Conservation (phyloP, 805 yeast genomes). For the Lipomyces orientalis region DNA sequence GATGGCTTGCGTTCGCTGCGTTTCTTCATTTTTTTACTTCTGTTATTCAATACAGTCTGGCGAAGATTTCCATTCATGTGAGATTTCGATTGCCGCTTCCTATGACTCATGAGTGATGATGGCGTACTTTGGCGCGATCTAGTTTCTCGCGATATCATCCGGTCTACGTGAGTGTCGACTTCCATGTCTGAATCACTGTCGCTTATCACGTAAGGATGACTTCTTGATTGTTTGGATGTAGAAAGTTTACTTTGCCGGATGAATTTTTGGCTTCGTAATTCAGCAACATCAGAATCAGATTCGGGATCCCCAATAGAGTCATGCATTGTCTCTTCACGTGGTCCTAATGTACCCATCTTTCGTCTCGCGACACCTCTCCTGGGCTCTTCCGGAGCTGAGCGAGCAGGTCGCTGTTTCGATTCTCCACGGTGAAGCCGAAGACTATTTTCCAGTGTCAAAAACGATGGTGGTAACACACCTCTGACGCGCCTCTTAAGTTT, state of each 20-base stretch:
- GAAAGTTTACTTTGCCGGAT: neutral
- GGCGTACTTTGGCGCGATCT: slow-evolving; percentile 19
- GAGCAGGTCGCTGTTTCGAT: neutral
- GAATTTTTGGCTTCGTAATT: neutral
- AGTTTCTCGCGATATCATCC: slow-evolving; percentile 18
- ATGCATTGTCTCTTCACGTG: neutral
- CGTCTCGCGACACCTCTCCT: slow-evolving; percentile 36
- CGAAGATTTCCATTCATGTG: neutral
- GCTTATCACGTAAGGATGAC: neutral
- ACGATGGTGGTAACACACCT: slow-evolving; percentile 42
- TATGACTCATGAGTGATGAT: slow-evolving; percentile 13
- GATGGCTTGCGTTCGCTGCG: neutral
- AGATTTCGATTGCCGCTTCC: neutral
- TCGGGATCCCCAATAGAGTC: slow-evolving; percentile 29
- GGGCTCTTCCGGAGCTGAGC: slow-evolving; percentile 7
- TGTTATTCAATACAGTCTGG: slow-evolving; percentile 1
- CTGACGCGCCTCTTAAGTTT: slow-evolving; percentile 35
- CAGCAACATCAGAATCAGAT: slow-evolving; percentile 20
- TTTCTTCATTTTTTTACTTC: slow-evolving; percentile 2
- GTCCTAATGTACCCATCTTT: slow-evolving; percentile 23
- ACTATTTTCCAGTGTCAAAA: slow-evolving; percentile 36
- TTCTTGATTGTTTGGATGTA: neutral
- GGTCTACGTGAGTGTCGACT: slow-evolving; percentile 23
- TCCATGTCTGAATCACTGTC: slow-evolving; percentile 17
- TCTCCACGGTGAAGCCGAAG: slow-evolving; percentile 8